Evolutionary conservation across 106 monocot genomes (phyloP).

Genomic region (Platanthera zijinensis): DNA sequence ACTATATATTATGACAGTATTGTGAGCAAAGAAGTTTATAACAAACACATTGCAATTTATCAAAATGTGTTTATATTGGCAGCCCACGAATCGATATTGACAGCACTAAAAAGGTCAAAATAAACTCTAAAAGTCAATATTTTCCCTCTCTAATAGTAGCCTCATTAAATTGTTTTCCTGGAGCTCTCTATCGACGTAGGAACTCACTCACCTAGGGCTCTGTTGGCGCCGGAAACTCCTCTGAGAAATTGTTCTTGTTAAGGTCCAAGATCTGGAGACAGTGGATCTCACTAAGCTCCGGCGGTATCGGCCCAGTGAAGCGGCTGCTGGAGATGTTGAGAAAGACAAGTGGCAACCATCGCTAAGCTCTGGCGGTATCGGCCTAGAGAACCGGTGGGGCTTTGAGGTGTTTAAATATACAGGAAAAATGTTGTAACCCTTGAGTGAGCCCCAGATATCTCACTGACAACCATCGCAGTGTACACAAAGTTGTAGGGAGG

Average conservation of each 20-base stretch:
- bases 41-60: no score
- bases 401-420: constrained; percentile 40
- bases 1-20: no score
- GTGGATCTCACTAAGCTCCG: constrained; percentile 34
- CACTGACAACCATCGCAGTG: constrained; percentile 46
- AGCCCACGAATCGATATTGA: no score
- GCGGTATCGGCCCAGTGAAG: constrained; percentile 53
- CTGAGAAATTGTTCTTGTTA: constrained; percentile 63
- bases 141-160: no score
- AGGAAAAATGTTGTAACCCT: constrained; percentile 46
- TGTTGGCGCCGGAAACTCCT: constrained; percentile 34
- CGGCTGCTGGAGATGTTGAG: constrained; percentile 52
- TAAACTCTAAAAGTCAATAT: no score
- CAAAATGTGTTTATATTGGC: no score
- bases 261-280: constrained; percentile 56
- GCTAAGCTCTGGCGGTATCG: constrained; percentile 52
- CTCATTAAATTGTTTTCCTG: no score
- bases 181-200: no score
- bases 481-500: constrained; percentile 78
- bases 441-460: constrained; percentile 35
- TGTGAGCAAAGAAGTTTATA: no score
- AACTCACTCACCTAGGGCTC: no score
- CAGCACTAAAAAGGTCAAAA: no score
- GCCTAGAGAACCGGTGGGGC: constrained; percentile 32
- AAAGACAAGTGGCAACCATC: constrained; percentile 29